phyloP scores from a whole-genome alignment of 768 basidiomycete genomes.

The Mycena leptocephala region DNA sequence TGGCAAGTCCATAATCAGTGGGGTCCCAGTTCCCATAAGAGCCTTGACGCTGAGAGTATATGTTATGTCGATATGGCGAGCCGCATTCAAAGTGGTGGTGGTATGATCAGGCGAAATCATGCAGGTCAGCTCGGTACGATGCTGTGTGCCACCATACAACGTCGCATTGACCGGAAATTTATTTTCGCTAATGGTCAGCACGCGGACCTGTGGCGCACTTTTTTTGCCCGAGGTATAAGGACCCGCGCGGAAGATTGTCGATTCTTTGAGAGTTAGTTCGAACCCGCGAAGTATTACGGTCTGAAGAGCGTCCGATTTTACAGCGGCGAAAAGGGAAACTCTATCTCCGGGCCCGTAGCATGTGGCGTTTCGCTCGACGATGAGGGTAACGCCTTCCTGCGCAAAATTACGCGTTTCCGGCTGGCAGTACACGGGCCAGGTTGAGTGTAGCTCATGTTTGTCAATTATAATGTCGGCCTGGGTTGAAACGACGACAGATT shows the following conservation, averaged over 20 bases:
- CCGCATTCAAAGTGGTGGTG: slow-evolving; percentile 86
- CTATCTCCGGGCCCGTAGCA: slow-evolving; percentile 93
- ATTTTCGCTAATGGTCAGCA: slow-evolving; percentile 75
- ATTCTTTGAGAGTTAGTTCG: slow-evolving; percentile 86
- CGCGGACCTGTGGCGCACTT: slow-evolving; percentile 70
- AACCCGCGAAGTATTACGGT: slow-evolving; percentile 87
- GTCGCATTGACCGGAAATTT: slow-evolving; percentile 82
- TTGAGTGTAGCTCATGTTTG: slow-evolving; percentile 94
- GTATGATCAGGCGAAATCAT: slow-evolving; percentile 82
- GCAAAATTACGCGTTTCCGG: slow-evolving; percentile 77
- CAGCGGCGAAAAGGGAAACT: slow-evolving; percentile 77
- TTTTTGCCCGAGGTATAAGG: slow-evolving; percentile 71
- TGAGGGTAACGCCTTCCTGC: slow-evolving; percentile 82
- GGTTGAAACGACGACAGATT: slow-evolving; percentile 78
- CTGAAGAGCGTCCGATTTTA: slow-evolving; percentile 80
- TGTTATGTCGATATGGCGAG: slow-evolving; percentile 88
- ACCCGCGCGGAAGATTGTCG: slow-evolving; percentile 81
- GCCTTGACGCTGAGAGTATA: slow-evolving; percentile 87
- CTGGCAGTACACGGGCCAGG: slow-evolving; percentile 93
- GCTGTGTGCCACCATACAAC: slow-evolving; percentile 80
- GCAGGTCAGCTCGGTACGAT: slow-evolving; percentile 82
- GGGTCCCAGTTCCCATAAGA: slow-evolving; percentile 77
- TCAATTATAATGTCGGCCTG: slow-evolving; percentile 85
- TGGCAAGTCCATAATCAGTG: slow-evolving; percentile 81
- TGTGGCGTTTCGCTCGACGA: slow-evolving; percentile 81